Evolutionary conservation across 2,329 filamentous ascomycete genomes (phyloP).

Genomic region (Paradendryphiella salina): DNA sequence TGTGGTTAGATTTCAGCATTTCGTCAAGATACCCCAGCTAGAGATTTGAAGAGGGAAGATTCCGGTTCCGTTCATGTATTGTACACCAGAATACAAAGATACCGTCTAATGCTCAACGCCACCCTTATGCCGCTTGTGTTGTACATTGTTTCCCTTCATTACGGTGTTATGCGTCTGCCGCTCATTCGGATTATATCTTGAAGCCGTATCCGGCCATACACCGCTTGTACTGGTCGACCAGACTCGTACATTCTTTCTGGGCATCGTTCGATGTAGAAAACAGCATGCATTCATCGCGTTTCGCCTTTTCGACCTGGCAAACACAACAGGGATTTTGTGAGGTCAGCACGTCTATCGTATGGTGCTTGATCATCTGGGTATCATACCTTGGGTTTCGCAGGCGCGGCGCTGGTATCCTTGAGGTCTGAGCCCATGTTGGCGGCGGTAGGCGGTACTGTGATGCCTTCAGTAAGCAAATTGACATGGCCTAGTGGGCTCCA

Average conservation of each 20-base stretch:
- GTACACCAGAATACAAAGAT: slow-evolving; percentile 28
- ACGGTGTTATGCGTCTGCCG: slow-evolving; percentile 8
- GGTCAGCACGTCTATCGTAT: slow-evolving; percentile 4
- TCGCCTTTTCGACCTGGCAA: slow-evolving; percentile 91
- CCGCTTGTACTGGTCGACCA: slow-evolving; percentile 81
- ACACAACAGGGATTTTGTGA: slow-evolving; percentile 91
- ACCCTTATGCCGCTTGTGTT: slow-evolving; percentile 34
- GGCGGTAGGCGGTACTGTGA: slow-evolving; percentile 36
- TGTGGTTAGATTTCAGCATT: slow-evolving; percentile 9
- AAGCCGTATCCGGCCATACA: slow-evolving; percentile 97
- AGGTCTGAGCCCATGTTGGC: slow-evolving; percentile 54
- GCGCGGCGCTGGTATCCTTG: slow-evolving; percentile 44
- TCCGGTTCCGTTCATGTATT: slow-evolving; percentile 25
- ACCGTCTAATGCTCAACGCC: slow-evolving; percentile 36
- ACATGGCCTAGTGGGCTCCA: neutral
- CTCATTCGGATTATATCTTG: slow-evolving; percentile 53
- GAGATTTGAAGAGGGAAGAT: slow-evolving; percentile 39
- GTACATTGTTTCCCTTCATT: slow-evolving; percentile 26
- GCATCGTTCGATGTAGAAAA: slow-evolving; percentile 86
- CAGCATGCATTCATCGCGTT: slow-evolving; percentile 97
- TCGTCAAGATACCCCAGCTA: slow-evolving; percentile 25
- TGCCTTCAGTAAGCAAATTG: slow-evolving; percentile 9
- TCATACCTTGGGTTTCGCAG: slow-evolving; percentile 50
- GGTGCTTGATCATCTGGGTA: neutral
- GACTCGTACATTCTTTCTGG: slow-evolving; percentile 76